These are phyloP conservation scores for Saccharomycopsis vini DNA, from an alignment of 805 yeast species.

Conservation along the genomic window DNA sequence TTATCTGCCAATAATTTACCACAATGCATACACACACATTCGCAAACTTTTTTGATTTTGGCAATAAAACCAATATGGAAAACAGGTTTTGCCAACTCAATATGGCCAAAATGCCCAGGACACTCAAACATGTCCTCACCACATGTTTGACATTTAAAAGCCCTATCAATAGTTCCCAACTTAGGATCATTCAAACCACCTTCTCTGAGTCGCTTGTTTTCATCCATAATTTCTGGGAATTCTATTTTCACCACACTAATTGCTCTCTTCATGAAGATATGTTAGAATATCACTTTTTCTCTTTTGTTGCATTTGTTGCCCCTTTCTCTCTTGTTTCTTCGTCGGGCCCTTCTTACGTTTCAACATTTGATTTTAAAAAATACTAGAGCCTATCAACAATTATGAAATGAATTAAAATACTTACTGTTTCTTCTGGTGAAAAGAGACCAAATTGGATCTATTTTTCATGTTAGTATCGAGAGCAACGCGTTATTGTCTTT, in stretches of 20 bases:
- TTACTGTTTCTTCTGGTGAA: slow-evolving; percentile 86
- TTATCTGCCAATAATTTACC: slow-evolving; percentile 90
- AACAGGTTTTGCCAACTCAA: slow-evolving; percentile 96
- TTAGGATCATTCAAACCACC: slow-evolving; percentile 98
- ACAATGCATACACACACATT: slow-evolving; percentile 97
- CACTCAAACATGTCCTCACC: slow-evolving; percentile 99
- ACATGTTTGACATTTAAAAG: slow-evolving; percentile 97
- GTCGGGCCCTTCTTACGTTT: too few relatives aligned
- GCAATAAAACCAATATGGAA: slow-evolving; percentile 94
- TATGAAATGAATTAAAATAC: slow-evolving; percentile 19
- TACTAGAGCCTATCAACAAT: too few relatives aligned
- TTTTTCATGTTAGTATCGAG: slow-evolving; percentile 16
- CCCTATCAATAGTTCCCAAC: slow-evolving; percentile 93
- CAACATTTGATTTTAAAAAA: not conserved
- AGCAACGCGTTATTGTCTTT: not conserved
- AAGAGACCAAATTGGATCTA: slow-evolving; percentile 92
- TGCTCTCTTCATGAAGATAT: slow-evolving; percentile 55
- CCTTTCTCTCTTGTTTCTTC: too few relatives aligned
- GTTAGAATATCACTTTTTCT: too few relatives aligned
- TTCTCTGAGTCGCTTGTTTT: slow-evolving; percentile 88
- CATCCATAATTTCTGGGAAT: slow-evolving; percentile 99
- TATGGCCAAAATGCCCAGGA: slow-evolving; percentile 99
- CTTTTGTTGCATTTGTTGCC: too few relatives aligned
- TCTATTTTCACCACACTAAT: slow-evolving; percentile 96
- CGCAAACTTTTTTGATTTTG: slow-evolving; percentile 90